A percentile compares a stretch with the other conserved stretches of the same genome.
Conservation (phyloP, 2,329 filamentous ascomycete species). For the Chaetoscypha palmicola region DNA sequence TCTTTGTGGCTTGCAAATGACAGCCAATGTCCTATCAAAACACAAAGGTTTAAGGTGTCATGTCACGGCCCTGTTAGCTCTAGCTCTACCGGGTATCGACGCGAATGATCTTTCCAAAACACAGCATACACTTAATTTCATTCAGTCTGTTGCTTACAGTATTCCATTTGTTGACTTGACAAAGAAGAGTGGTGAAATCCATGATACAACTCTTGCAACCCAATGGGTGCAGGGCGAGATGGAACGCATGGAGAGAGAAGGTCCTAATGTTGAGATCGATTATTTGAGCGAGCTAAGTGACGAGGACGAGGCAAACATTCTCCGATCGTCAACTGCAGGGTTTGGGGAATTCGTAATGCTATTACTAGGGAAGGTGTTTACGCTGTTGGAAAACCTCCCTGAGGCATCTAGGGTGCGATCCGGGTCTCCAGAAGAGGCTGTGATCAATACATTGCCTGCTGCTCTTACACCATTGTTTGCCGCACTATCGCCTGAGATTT, state of each 20-base stretch:
- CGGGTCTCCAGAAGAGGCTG: slow-evolving; percentile 90
- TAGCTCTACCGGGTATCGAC: slow-evolving; percentile 91
- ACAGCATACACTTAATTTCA: slow-evolving; percentile 86
- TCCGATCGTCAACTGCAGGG: slow-evolving; percentile 88
- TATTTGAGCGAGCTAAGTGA: slow-evolving; percentile 77
- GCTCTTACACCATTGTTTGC: slow-evolving; percentile 87
- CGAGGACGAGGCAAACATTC: slow-evolving; percentile 77
- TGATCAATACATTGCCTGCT: slow-evolving; percentile 90
- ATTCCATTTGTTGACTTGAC: slow-evolving; percentile 85
- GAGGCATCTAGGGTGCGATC: slow-evolving; percentile 83
- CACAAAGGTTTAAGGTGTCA: slow-evolving; percentile 97
- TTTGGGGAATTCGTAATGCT: slow-evolving; percentile 89
- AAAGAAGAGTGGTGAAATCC: slow-evolving; percentile 57
- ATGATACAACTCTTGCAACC: slow-evolving; percentile 71
- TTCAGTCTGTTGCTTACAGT: slow-evolving; percentile 92
- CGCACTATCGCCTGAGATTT: slow-evolving; percentile 85
- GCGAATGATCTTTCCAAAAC: slow-evolving; percentile 98
- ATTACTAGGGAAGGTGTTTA: slow-evolving; percentile 90
- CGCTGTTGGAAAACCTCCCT: slow-evolving; percentile 86
- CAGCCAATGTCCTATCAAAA: slow-evolving; percentile 83
- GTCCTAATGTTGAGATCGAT: slow-evolving; percentile 76
- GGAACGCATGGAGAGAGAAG: slow-evolving; percentile 85
- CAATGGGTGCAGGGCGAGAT: slow-evolving; percentile 94
- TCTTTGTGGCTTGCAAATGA: slow-evolving; percentile 82
- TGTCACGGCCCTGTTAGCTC: slow-evolving; percentile 84